Base-by-base conservation (phyloP, 306 rosid genomes). In the Prunus campanulata region DNA sequence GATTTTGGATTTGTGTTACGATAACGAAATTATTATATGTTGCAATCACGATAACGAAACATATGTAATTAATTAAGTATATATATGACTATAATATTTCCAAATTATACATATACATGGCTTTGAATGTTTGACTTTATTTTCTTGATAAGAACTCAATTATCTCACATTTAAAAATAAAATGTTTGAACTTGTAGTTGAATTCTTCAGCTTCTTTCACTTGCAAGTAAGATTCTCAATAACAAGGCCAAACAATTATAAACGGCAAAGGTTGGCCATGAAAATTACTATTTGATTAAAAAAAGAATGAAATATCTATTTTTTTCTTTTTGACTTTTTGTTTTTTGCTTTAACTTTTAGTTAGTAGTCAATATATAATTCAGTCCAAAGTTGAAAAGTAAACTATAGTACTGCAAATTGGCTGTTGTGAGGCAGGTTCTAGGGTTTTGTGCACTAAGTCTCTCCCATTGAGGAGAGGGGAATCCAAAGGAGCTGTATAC, bases 391-490 rank as follows among this genome's bases (percentile, higher is more conserved):
- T 47, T 14, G 57, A 42, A 78, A 76, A 66, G 55, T 60, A 72
- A 27, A 80, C n/a, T 71, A 61, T 19, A 75, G 69, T 71, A 69
- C 54, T 47, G 83, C 72, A 77, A 62, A 72, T 71, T 72, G 61
- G 42, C 20, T 56, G 63, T 88, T 72, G 65, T 56, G 59, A 42
- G 73, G 35, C 78, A 67, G 74, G 54, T 77, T 88, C 85, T 80
- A 42, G 92, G 85, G 82, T 44, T 75, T 55, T 78, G 92, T 16
- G 85, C 85, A 68, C 70, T 16, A 14, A n/a, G 77, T 76, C 80
- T 35, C 29, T 62, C 13, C 72, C 6, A 56, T 59, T 56, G 20
- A 6, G 63, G 25, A 51, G n/a, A 32, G 66, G 76, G 85, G 88
- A 85, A 88, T 85, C 89, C 89, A 56, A 88, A 66, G 77, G 61